phyloP scores from a whole-genome alignment of 2,329 filamentous ascomycete species.

The Verticillium nubilum region DNA sequence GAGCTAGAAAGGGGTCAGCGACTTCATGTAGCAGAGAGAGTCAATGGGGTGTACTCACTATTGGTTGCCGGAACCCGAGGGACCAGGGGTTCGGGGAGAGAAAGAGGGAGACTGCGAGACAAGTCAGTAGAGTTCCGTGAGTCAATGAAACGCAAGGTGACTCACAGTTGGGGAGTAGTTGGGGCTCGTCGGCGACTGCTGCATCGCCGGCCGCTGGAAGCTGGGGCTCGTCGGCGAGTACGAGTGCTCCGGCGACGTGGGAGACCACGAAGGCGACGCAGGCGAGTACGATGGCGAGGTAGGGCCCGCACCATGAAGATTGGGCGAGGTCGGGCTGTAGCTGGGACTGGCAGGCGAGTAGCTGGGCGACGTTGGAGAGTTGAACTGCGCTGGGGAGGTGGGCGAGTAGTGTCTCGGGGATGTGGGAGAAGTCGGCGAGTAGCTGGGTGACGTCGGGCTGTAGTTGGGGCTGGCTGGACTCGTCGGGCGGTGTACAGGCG shows the following conservation, averaged over 20 bases:
- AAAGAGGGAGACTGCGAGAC: slow-evolving; percentile 36
- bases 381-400: slow-evolving; percentile 69
- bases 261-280: slow-evolving; percentile 72
- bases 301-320: slow-evolving; percentile 35
- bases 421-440: slow-evolving; percentile 57
- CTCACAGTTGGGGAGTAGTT: slow-evolving; percentile 63
- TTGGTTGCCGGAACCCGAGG: slow-evolving; percentile 36
- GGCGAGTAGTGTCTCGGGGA: slow-evolving; percentile 55
- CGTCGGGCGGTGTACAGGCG: slow-evolving; percentile 50
- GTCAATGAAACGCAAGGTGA: not conserved
- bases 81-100: slow-evolving; percentile 40
- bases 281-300: slow-evolving; percentile 61
- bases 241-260: slow-evolving; percentile 57
- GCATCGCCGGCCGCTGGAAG: slow-evolving; percentile 46
- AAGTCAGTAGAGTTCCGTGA: slow-evolving; percentile 18
- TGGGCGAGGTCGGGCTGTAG: slow-evolving; percentile 66
- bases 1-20: slow-evolving; percentile 5
- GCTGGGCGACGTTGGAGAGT: slow-evolving; percentile 68
- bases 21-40: not conserved
- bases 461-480: slow-evolving; percentile 56
- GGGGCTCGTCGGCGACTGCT: slow-evolving; percentile 61
- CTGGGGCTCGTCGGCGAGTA: slow-evolving; percentile 61
- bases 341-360: slow-evolving; percentile 68
- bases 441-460: slow-evolving; percentile 61
- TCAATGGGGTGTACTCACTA: slow-evolving; percentile 15